Evolutionary conservation across 352 stramenopile genomes (phyloP).

Genomic region (Blastocystis hominis): DNA sequence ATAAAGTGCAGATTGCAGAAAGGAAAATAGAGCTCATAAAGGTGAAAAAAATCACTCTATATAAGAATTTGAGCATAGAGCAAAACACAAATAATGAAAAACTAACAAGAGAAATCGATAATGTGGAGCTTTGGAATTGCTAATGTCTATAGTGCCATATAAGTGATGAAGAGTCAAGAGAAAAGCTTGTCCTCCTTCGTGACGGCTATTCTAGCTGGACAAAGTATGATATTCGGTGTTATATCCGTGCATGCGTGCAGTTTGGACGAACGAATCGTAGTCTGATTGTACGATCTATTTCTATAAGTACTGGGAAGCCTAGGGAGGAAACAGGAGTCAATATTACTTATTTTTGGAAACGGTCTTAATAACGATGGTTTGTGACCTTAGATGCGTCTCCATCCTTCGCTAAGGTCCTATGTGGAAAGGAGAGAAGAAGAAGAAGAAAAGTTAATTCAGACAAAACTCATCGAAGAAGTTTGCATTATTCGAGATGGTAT

Average conservation of each 20-base stretch:
- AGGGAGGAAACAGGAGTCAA: neutral
- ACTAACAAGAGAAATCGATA: neutral
- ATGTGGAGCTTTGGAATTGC: neutral
- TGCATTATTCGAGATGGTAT: neutral
- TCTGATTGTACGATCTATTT: neutral
- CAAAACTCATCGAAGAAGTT: neutral
- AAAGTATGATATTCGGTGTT: neutral
- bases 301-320: neutral
- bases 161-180: neutral
- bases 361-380: neutral
- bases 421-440: constrained; percentile 5
- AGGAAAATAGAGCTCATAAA: neutral
- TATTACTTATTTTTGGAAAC: neutral
- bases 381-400: neutral
- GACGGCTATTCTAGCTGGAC: constrained; percentile 37
- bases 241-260: constrained; percentile 1
- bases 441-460: neutral
- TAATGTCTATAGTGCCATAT: neutral
- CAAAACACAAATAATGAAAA: neutral
- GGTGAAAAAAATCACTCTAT: neutral
- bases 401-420: neutral
- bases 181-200: neutral
- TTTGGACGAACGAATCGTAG: neutral
- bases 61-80: neutral
- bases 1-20: neutral